These are phyloP conservation scores for Urostyla sp. DNA, from an alignment of 73 alveolate species.

Conservation along the genomic window DNA sequence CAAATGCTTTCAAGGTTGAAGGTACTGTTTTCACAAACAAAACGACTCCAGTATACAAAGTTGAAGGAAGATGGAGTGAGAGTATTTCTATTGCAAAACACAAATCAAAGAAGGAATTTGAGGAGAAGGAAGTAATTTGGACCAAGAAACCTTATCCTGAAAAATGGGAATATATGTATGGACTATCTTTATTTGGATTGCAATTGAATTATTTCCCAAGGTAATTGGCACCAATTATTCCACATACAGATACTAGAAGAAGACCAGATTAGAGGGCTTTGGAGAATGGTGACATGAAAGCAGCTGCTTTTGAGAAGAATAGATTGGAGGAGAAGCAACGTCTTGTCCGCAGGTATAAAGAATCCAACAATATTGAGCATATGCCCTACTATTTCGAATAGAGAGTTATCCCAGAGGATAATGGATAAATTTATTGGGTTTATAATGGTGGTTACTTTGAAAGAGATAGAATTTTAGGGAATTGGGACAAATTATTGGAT, in stretches of 20 bases:
- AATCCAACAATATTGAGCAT: constrained; percentile 73
- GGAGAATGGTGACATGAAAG: constrained; percentile 91
- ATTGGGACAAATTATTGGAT: constrained; percentile 62
- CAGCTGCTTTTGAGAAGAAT: constrained; percentile 85
- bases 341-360: constrained; percentile 77
- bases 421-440: constrained; percentile 50
- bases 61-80: constrained; percentile 51
- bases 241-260: constrained; percentile 94
- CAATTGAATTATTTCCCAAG: constrained; percentile 87
- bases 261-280: constrained; percentile 97
- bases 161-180: constrained; percentile 80
- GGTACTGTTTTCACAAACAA: constrained; percentile 45
- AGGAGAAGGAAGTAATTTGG: constrained; percentile 75
- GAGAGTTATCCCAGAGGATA: constrained; percentile 64
- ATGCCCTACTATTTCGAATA: constrained; percentile 87
- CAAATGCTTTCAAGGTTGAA: constrained; percentile 35
- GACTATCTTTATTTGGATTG: constrained; percentile 81
- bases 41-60: constrained; percentile 11
- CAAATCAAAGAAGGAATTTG: no score
- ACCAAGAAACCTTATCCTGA: constrained; percentile 87
- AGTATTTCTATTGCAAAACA: constrained; percentile 71
- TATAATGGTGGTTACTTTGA: constrained; percentile 79
- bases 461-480: constrained; percentile 31
- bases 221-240: constrained; percentile 69
- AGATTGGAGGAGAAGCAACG: constrained; percentile 94